phyloP scores from a whole-genome alignment of 306 rosid genomes.

The Cicer cuneatum region DNA sequence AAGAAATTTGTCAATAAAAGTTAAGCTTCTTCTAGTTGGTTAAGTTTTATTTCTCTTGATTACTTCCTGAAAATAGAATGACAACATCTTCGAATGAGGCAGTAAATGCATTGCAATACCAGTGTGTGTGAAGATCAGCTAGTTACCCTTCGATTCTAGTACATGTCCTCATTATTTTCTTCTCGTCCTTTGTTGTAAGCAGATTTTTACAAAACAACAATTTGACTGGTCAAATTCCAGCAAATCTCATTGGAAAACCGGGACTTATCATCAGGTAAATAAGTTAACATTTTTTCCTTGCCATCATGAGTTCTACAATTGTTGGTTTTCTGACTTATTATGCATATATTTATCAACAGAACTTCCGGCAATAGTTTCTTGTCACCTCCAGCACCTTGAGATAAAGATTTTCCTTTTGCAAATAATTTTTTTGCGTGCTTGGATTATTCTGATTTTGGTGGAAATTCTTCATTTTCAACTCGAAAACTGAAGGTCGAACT shows the following conservation, averaged over 20 bases:
- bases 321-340: constrained; percentile 42
- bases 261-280: constrained; percentile 67
- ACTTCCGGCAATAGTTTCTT: constrained; percentile 67
- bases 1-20: constrained; percentile 7
- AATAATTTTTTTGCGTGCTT: constrained; percentile 29
- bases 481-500: constrained; percentile 46
- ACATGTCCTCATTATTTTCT: constrained; percentile 1
- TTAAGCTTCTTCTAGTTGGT: neutral
- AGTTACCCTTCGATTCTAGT: constrained; percentile 24
- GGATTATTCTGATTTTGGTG: constrained; percentile 40
- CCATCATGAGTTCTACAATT: constrained; percentile 1
- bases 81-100: neutral
- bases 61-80: neutral
- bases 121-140: constrained; percentile 7
- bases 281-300: constrained; percentile 19
- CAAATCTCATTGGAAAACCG: constrained; percentile 64
- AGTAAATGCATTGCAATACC: neutral
- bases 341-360: constrained; percentile 56
- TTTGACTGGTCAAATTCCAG: constrained; percentile 83
- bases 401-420: constrained; percentile 33
- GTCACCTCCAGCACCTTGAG: constrained; percentile 66
- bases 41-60: neutral
- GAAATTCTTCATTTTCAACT: constrained; percentile 45
- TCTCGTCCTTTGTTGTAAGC: constrained; percentile 44
- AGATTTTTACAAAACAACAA: constrained; percentile 89